Percentiles rank a stretch among this genome's conserved stretches.
These are phyloP conservation scores for Magnusiomyces tetraspermus DNA, from an alignment of 1,139 yeast species.

Conservation along the genomic window DNA sequence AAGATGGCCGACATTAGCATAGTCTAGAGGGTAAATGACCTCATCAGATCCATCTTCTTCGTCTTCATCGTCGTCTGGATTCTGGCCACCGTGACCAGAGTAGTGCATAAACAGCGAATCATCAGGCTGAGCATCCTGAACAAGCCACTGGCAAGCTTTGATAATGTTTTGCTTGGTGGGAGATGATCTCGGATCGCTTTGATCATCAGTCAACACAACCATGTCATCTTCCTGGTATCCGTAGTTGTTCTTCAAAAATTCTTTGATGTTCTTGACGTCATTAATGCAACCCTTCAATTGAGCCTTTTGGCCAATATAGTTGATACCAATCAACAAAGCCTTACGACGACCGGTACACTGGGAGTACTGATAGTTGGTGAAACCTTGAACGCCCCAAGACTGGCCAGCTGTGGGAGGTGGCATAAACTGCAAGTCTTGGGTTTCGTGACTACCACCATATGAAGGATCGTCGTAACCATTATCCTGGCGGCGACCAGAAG, in stretches of 20 bases:
- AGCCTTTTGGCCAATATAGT: conserved; percentile 67
- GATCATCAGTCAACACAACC: conserved; percentile 76
- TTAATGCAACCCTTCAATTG: conserved; percentile 81
- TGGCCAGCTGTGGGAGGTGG: conserved; percentile 34
- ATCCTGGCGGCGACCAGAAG: background rate
- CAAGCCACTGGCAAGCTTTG: conserved; percentile 88
- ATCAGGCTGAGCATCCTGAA: conserved; percentile 68
- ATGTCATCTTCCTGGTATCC: conserved; percentile 74
- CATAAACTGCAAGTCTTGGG: background rate
- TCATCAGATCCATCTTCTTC: conserved; percentile 88
- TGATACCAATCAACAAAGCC: conserved; percentile 80
- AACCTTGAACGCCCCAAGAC: conserved; percentile 29
- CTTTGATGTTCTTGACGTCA: conserved; percentile 33
- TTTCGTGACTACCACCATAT: conserved; percentile 4
- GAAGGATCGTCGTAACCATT: conserved; percentile 2
- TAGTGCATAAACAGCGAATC: conserved; percentile 62
- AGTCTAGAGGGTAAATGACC: conserved; percentile 86
- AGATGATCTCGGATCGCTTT: conserved; percentile 46
- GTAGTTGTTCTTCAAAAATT: conserved; percentile 22
- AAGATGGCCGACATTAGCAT: conserved; percentile 60
- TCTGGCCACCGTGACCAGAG: conserved; percentile 91
- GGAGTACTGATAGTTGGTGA: conserved; percentile 54
- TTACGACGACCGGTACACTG: conserved; percentile 67
- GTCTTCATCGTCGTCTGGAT: conserved; percentile 74
- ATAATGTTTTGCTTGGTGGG: conserved; percentile 75